Evolutionary conservation across 164 flowering plant species (phyloP), one percentile per base, ranked within the genome.

Genomic region (Tetracentron sinense): DNA sequence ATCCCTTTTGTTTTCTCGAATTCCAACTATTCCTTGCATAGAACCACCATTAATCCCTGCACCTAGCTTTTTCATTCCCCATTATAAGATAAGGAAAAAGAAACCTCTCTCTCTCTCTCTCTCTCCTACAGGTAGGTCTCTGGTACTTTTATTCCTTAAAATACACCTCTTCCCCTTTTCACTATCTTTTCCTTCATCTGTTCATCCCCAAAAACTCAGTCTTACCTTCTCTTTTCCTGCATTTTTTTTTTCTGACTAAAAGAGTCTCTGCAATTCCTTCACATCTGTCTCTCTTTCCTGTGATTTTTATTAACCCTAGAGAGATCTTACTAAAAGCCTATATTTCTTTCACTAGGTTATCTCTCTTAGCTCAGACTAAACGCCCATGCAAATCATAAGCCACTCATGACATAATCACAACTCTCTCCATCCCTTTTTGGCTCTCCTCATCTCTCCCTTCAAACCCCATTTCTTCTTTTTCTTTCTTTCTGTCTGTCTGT

Each of bases 401-500:
- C 77, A 89, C 89, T 92, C 90, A 89, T 89, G 86, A 87, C 63
- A 70, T 83, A 80, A 92, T 83, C 80, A 85, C 72, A 56, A 58
- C 72, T 54, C 61, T 42, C 60, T n/a, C 55, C 58, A 38, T 14
- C 35, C 53, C 51, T 58, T 23, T 44, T 46, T 75, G 21, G 21
- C 10, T 48, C 55, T 61, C 50, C 46, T 29, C 59, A 53, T 51
- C 63, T 28, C 53, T 46, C 55, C 58, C 60, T 35, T 48, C 66
- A 38, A 33, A 42, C 33, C 30, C 28, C 20, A 22, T 54, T 10
- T 23, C 29, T 52, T 29, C 53, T 57, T 25, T 35, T 67, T 60
- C 19, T 64, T 30, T 47, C 26, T 57, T 46, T 61, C 58, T 38
- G 26, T 53, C 44, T 60, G 27, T 54, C 50, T 29, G 19, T 50